Percentiles rank a stretch among this genome's conserved stretches.
phyloP scores from a whole-genome alignment of 495 filamentous ascomycete genomes.

The Chaetomium tenue region DNA sequence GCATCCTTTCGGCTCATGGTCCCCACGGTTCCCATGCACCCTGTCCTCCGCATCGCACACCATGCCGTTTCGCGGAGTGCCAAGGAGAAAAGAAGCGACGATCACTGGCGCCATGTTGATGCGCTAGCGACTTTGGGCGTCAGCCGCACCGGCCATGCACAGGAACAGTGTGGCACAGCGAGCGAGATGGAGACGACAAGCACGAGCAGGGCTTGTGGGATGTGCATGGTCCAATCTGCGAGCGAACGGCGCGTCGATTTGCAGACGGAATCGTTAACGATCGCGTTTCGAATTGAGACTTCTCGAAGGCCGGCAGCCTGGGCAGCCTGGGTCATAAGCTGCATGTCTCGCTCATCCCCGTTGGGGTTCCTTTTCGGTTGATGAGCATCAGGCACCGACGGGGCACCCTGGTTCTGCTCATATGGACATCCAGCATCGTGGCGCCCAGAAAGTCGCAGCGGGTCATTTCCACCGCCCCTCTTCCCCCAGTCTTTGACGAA shows the following conservation, averaged over 20 bases:
- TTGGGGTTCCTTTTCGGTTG: no score
- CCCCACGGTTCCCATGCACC: background rate
- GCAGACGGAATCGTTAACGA: background rate
- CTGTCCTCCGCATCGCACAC: conserved; percentile 2
- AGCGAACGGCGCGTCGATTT: background rate
- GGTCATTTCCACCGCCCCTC: conserved; percentile 4
- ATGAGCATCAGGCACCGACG: background rate
- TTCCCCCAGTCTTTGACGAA: background rate
- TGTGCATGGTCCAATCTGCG: background rate
- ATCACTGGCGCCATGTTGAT: background rate
- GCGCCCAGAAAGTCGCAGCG: background rate
- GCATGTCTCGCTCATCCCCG: background rate
- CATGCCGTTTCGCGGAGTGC: conserved; percentile 12
- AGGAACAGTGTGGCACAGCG: background rate
- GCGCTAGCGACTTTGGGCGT: conserved; percentile 11
- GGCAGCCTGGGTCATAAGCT: background rate
- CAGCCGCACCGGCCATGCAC: conserved; percentile 13
- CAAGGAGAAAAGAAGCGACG: background rate
- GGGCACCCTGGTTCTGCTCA: background rate
- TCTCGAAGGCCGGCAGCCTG: background rate
- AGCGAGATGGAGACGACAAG: background rate
- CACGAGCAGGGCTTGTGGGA: background rate
- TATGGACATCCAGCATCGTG: background rate
- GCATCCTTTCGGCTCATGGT: background rate
- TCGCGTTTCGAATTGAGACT: background rate